Conservation (phyloP, 2,329 filamentous ascomycete genomes). For the Blastomyces gilchristii region DNA sequence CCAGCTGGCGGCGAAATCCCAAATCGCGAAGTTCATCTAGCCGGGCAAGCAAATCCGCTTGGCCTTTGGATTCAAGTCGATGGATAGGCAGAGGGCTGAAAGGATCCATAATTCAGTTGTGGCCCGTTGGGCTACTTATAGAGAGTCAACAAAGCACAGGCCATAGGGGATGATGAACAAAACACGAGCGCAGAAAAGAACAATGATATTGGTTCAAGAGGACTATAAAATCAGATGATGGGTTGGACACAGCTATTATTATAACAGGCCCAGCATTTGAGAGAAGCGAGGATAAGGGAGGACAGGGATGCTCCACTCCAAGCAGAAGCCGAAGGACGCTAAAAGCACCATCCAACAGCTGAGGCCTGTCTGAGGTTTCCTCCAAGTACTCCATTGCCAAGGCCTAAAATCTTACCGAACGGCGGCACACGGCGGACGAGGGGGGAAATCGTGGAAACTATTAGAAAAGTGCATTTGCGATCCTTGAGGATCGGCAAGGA, state of each 20-base stretch:
- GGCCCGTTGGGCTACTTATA: slow-evolving; percentile 1
- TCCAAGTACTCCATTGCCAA: slow-evolving; percentile 1
- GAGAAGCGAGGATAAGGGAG: not conserved
- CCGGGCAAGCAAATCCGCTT: slow-evolving; percentile 14
- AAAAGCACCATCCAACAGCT: not conserved
- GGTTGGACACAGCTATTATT: slow-evolving; percentile 2
- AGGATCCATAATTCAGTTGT: not conserved
- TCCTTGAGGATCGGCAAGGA: slow-evolving; percentile 1
- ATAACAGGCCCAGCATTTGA: not conserved
- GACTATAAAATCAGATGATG: not conserved
- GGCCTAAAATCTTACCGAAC: slow-evolving; percentile 2
- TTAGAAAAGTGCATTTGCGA: not conserved
- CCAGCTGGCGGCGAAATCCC: slow-evolving; percentile 14
- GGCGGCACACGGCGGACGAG: not conserved
- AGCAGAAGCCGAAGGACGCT: not conserved
- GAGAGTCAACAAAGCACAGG: not conserved
- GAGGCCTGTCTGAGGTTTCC: not conserved
- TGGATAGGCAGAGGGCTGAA: slow-evolving; percentile 10
- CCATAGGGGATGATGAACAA: not conserved
- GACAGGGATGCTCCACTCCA: not conserved
- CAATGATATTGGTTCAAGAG: not conserved
- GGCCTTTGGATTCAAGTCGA: slow-evolving; percentile 14
- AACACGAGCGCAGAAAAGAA: not conserved
- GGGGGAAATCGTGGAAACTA: not conserved
- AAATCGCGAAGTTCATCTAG: slow-evolving; percentile 16